Evolutionary conservation across 2,329 filamentous ascomycete species (phyloP).

Genomic region (Bipolaris zeicola): DNA sequence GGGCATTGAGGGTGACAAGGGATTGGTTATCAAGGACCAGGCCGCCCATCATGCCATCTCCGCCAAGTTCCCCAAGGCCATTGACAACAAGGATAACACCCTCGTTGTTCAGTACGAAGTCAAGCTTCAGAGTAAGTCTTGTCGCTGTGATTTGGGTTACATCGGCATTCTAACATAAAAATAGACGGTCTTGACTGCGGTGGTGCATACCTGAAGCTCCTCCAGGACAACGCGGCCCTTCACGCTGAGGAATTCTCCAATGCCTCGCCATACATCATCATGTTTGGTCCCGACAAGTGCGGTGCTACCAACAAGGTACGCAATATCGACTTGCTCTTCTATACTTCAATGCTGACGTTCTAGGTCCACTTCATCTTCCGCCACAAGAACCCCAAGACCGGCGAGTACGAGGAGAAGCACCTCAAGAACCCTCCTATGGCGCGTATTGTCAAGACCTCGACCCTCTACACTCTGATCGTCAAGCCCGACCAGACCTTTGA

Average conservation of each 20-base stretch:
- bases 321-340: background rate
- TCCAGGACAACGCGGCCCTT: constrained; percentile 95
- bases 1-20: constrained; percentile 93
- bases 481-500: constrained; percentile 95
- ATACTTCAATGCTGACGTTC: constrained; percentile 23
- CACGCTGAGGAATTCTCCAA: constrained; percentile 98
- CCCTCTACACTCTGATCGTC: constrained; percentile 96
- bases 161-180: constrained; percentile 37
- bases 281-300: constrained; percentile 99
- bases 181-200: constrained; percentile 93
- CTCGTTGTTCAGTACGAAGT: constrained; percentile 99
- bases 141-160: too few species aligned
- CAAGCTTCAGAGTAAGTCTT: constrained; percentile 88
- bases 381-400: constrained; percentile 99
- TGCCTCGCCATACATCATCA: constrained; percentile 96
- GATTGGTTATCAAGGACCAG: constrained; percentile 96
- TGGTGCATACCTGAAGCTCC: constrained; percentile 98
- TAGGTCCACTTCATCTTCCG: constrained; percentile 93
- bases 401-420: constrained; percentile 99
- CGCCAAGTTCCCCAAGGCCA: constrained; percentile 94
- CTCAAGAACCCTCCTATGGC: constrained; percentile 81
- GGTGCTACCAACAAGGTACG: constrained; percentile 96
- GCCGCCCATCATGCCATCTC: constrained; percentile 99
- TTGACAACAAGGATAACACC: constrained; percentile 96
- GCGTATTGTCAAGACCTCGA: constrained; percentile 86